Conservation (phyloP, 2,329 filamentous ascomycete species). For the Cladosporium velox region DNA sequence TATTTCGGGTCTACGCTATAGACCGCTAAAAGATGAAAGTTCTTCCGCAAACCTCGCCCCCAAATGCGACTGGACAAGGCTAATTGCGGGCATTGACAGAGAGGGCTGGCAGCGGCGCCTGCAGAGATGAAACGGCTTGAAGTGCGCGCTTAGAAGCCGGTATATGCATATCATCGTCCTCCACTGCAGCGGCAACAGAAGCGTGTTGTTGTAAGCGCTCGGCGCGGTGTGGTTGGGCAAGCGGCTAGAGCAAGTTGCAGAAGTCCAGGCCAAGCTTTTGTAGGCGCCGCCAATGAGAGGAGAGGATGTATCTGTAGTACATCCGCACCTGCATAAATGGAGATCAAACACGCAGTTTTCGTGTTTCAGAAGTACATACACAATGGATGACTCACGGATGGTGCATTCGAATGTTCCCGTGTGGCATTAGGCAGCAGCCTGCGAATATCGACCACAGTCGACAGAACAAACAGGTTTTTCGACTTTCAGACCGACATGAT, state of each 20-base stretch:
- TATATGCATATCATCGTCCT: not conserved
- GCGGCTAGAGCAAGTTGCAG: slow-evolving; percentile 19
- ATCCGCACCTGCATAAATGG: slow-evolving; percentile 15
- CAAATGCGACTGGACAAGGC: slow-evolving; percentile 3
- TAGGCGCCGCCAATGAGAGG: slow-evolving; percentile 2
- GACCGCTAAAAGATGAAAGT: not conserved
- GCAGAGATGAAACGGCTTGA: slow-evolving; percentile 14
- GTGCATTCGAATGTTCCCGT: not conserved
- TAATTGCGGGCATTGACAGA: slow-evolving; percentile 1
- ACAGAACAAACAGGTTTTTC: not conserved
- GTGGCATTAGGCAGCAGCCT: not conserved
- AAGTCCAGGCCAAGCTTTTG: slow-evolving; percentile 17
- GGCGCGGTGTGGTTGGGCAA: slow-evolving; percentile 16
- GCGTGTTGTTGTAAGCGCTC: slow-evolving; percentile 16
- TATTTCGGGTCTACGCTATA: not conserved
- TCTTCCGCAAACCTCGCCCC: not conserved
- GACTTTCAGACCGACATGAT: not conserved
- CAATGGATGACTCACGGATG: slow-evolving; percentile 15
- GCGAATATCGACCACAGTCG: not conserved
- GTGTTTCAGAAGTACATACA: slow-evolving; percentile 19
- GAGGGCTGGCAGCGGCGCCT: slow-evolving; percentile 14
- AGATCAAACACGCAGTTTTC: slow-evolving; percentile 10
- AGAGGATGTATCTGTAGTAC: not conserved
- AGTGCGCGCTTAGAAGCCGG: slow-evolving; percentile 4
- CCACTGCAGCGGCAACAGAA: not conserved